These are phyloP conservation scores for Triadica sebifera DNA, from an alignment of 345 rosid species.

Conservation along the genomic window DNA sequence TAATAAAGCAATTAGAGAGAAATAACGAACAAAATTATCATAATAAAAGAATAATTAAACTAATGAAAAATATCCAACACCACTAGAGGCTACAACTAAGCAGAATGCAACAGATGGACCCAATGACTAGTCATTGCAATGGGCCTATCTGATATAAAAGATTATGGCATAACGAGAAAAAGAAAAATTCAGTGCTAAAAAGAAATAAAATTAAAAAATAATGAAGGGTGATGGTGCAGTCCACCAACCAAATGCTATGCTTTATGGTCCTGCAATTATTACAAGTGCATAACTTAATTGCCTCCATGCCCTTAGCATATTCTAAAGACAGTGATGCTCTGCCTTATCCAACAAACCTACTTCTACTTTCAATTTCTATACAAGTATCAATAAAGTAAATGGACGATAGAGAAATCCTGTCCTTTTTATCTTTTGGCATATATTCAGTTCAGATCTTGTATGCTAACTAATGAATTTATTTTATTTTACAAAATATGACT, in stretches of 20 bases:
- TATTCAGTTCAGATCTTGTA: background rate
- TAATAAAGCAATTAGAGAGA: too few relatives aligned
- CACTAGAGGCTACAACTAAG: too few relatives aligned
- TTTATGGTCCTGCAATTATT: background rate
- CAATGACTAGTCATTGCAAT: too few relatives aligned
- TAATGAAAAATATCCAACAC: too few relatives aligned
- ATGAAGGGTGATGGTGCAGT: conserved; percentile 17
- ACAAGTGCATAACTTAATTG: background rate
- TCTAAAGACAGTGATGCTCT: conserved; percentile 10
- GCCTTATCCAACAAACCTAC: conserved; percentile 28
- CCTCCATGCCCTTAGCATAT: too few relatives aligned
- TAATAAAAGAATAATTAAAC: too few relatives aligned
- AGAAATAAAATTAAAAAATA: background rate
- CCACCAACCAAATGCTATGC: conserved; percentile 1
- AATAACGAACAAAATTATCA: too few relatives aligned
- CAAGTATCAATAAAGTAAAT: too few relatives aligned
- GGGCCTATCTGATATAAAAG: too few relatives aligned
- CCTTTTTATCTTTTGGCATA: conserved; percentile 7
- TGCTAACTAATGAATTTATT: background rate
- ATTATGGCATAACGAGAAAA: too few relatives aligned
- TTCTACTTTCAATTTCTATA: background rate
- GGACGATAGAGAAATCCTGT: conserved; percentile 27
- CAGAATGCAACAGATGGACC: background rate
- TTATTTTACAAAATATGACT: too few relatives aligned
- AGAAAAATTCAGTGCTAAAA: background rate